Conservation (phyloP, 257 asterid genomes). For the Echites panduratus region DNA sequence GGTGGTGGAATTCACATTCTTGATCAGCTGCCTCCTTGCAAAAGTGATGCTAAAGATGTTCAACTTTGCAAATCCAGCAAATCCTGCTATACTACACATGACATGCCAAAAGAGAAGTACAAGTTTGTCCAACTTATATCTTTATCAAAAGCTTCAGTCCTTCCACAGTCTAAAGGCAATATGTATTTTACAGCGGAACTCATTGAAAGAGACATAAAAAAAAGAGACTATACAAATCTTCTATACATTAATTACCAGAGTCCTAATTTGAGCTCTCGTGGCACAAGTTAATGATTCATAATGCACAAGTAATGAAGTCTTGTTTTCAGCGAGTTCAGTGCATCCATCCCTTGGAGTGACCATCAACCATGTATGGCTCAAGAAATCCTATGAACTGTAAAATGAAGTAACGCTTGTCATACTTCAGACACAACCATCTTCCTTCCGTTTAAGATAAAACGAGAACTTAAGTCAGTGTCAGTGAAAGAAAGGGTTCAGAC, state of each 20-base stretch:
- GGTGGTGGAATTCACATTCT: neutral
- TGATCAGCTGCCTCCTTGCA: neutral
- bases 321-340: slow-evolving; percentile 28
- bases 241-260: neutral
- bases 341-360: slow-evolving; percentile 63
- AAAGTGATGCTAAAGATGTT: neutral
- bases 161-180: neutral
- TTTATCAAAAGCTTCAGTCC: neutral
- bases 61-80: neutral
- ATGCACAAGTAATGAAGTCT: neutral
- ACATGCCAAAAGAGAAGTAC: neutral
- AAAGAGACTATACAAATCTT: neutral
- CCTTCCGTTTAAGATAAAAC: neutral
- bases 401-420: neutral
- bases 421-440: neutral
- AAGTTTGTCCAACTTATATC: neutral
- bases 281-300: neutral
- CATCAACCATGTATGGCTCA: slow-evolving; percentile 68
- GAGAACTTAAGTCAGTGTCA: neutral
- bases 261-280: neutral
- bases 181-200: neutral
- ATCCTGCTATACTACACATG: neutral
- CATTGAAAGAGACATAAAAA: no score
- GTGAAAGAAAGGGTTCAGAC: neutral
- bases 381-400: slow-evolving; percentile 87